Evolutionary conservation across 208 protist genomes (phyloP), one percentile per base, ranked within the genome.

Genomic region (Crithidia mellificae): DNA sequence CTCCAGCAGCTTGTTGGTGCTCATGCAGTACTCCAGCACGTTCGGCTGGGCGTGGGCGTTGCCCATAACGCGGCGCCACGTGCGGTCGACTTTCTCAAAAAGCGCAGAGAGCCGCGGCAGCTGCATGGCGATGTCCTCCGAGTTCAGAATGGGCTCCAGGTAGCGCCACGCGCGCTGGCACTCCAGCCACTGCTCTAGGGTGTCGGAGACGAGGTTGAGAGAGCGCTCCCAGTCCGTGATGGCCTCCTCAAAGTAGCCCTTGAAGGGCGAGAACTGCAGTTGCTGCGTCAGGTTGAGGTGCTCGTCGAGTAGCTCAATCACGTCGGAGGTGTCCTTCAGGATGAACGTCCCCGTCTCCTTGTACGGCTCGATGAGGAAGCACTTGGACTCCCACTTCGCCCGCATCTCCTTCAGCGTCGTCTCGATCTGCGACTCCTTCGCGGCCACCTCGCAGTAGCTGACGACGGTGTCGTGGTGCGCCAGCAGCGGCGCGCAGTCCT

Each of bases 371-470:
- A 98, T 91, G 56, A 90, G 39, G 68, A 99, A 97, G n/a, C 62
- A 56, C 36, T 96, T 85, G 30, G 66, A 81, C 69, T 98, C 85
- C 97, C 97, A 99, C 77, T 98, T 98, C 29, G 73, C 75, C 36
- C 96, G 87, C 97, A 99, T 99, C 30, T 98, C 96, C 77, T 97
- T 93, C 46, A 99, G 92, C 43, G 80, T 68, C 77, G 84, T 95
- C 85, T 99, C 98, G 77, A 99, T 98, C 75, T 91, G 88, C 77
- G 90, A 98, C 78, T 99, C 98, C 85, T 98, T 98, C 32, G 85
- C 94, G n/a, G 98, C 98, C 12, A 98, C 87, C 72, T 98, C 97
- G 77, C 94, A 98, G 61, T 89, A 89, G 72, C 93, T 93, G 15
- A 94, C 80, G 73, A 99, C 97, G 36, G 87, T 77, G 12, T 92